phyloP scores from a whole-genome alignment of 2,329 filamentous ascomycete genomes.

The Neonectria sp. region DNA sequence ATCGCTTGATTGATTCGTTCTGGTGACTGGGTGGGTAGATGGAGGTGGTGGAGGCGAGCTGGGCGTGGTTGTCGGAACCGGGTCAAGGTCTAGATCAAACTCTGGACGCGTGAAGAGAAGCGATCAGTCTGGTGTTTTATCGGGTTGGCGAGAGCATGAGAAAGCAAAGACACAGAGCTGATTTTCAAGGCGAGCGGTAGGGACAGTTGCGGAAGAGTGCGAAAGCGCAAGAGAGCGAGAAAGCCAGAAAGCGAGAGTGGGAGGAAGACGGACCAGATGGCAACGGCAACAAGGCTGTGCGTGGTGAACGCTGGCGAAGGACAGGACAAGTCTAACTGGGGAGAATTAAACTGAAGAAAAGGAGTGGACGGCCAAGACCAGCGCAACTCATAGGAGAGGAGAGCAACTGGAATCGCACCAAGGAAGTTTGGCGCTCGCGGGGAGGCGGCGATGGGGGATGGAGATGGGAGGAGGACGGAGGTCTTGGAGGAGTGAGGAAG shows the following conservation, averaged over 20 bases:
- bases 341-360: conserved; percentile 54
- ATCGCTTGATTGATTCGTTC: conserved; percentile 30
- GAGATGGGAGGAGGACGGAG: conserved; percentile 40
- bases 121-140: conserved; percentile 28
- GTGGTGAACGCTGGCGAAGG: conserved; percentile 37
- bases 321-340: conserved; percentile 44
- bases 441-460: conserved; percentile 42
- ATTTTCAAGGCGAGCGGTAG: not conserved
- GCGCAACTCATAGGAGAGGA: conserved; percentile 64
- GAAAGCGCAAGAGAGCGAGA: not conserved
- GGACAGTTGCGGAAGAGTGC: not conserved
- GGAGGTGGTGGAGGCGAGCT: not conserved
- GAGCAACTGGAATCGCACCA: conserved; percentile 72
- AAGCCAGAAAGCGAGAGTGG: not conserved
- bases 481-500: conserved; percentile 44
- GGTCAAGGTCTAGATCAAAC: conserved; percentile 30
- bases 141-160: conserved; percentile 16
- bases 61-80: conserved; percentile 9
- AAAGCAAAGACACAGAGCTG: conserved; percentile 7
- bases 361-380: conserved; percentile 75
- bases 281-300: conserved; percentile 33
- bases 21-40: conserved; percentile 20
- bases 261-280: conserved; percentile 41
- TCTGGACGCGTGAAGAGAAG: conserved; percentile 20
- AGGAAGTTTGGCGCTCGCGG: conserved; percentile 48